phyloP scores from a whole-genome alignment of 2,329 filamentous ascomycete species.

The Ophiostoma piceae region DNA sequence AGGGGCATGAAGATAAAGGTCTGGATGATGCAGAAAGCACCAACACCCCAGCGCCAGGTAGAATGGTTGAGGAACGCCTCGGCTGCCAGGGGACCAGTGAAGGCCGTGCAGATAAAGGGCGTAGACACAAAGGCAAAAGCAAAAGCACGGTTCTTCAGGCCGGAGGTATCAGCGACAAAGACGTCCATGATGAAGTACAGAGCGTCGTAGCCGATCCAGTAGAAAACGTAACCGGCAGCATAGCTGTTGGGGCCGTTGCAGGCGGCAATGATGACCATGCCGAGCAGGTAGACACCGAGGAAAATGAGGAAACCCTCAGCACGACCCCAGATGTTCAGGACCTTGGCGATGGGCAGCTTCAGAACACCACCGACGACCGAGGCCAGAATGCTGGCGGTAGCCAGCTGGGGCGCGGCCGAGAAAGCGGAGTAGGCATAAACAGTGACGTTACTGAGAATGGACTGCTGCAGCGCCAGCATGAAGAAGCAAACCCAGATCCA shows the following conservation, averaged over 20 bases:
- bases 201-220: slow-evolving; percentile 51
- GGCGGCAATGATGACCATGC: slow-evolving; percentile 60
- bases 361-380: slow-evolving; percentile 54
- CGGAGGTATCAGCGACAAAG: slow-evolving; percentile 63
- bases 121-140: slow-evolving; percentile 59
- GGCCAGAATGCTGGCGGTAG: slow-evolving; percentile 50
- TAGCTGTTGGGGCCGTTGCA: slow-evolving; percentile 57
- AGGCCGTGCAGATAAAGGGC: slow-evolving; percentile 62
- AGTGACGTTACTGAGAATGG: slow-evolving; percentile 38
- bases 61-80: slow-evolving; percentile 46
- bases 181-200: slow-evolving; percentile 45
- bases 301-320: slow-evolving; percentile 56
- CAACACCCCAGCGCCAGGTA: slow-evolving; percentile 64
- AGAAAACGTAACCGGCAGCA: slow-evolving; percentile 61
- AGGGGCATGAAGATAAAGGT: slow-evolving; percentile 56
- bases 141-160: slow-evolving; percentile 59
- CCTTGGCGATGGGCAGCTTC: slow-evolving; percentile 61
- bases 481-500: slow-evolving; percentile 42
- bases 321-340: slow-evolving; percentile 63
- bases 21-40: slow-evolving; percentile 59
- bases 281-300: slow-evolving; percentile 45
- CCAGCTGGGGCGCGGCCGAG: slow-evolving; percentile 48
- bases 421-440: slow-evolving; percentile 50
- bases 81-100: slow-evolving; percentile 55
- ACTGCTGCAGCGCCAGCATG: slow-evolving; percentile 37